Percentiles rank a stretch among this genome's conserved stretches.
phyloP scores from a whole-genome alignment of 768 basidiomycete species.

The Inosperma sp. region DNA sequence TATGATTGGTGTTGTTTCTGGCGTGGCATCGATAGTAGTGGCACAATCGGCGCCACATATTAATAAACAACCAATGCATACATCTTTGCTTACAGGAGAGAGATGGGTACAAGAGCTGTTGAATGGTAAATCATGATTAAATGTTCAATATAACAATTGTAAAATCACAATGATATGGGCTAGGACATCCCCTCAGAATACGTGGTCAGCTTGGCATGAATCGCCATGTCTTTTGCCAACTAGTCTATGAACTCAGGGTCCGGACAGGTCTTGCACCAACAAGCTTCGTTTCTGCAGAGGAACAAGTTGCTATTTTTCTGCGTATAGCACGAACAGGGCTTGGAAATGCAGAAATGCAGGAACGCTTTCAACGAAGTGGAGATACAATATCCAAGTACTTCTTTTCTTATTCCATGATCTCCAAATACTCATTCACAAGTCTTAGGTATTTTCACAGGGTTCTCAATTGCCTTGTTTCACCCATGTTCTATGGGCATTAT shows the following conservation, averaged over 20 bases:
- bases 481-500: constrained; percentile 11
- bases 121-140: too few relatives aligned
- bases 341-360: constrained; percentile 25
- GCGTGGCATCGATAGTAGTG: too few relatives aligned
- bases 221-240: constrained; percentile 23
- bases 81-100: too few relatives aligned
- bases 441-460: constrained; percentile 19
- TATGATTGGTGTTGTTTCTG: too few relatives aligned
- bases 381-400: constrained; percentile 35
- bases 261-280: constrained; percentile 19
- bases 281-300: constrained; percentile 25
- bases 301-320: constrained; percentile 38
- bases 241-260: constrained; percentile 23
- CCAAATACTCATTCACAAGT: not conserved
- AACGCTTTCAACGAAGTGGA: constrained; percentile 35
- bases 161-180: not conserved
- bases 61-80: too few relatives aligned
- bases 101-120: too few relatives aligned
- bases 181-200: constrained; percentile 25
- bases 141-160: not conserved
- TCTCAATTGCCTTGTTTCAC: constrained; percentile 17
- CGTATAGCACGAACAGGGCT: constrained; percentile 25
- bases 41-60: too few relatives aligned
- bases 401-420: not conserved
- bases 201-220: constrained; percentile 25